These are phyloP conservation scores for Boeremia exigua DNA, from an alignment of 2,329 filamentous ascomycete genomes.

Conservation along the genomic window DNA sequence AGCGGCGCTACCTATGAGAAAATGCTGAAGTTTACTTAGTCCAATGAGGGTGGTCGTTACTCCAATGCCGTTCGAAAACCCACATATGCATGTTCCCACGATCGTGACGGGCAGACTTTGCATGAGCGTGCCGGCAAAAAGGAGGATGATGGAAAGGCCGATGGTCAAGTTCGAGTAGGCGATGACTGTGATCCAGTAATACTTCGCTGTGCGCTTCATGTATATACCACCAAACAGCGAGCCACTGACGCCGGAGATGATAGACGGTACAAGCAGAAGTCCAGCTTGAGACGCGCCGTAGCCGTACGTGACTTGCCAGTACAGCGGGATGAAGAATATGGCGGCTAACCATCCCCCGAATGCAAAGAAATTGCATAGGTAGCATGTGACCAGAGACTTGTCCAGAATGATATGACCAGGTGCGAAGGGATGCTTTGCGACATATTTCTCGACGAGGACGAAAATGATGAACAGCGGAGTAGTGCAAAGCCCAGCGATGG, in stretches of 20 bases:
- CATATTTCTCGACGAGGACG: slow-evolving; percentile 69
- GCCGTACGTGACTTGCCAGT: slow-evolving; percentile 75
- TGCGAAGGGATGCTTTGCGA: slow-evolving; percentile 75
- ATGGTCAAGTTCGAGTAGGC: slow-evolving; percentile 62
- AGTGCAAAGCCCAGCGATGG: slow-evolving; percentile 63
- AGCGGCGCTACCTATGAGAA: neutral
- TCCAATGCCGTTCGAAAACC: slow-evolving; percentile 64
- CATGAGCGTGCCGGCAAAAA: slow-evolving; percentile 62
- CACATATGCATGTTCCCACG: slow-evolving; percentile 61
- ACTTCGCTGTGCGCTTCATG: slow-evolving; percentile 74
- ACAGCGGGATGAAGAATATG: slow-evolving; percentile 77
- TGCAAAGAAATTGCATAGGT: slow-evolving; percentile 74
- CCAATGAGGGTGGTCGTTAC: slow-evolving; percentile 76
- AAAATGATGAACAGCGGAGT: slow-evolving; percentile 71
- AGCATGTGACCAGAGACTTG: slow-evolving; percentile 69
- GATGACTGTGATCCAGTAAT: slow-evolving; percentile 70
- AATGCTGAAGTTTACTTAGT: slow-evolving; percentile 55
- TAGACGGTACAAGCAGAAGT: slow-evolving; percentile 69
- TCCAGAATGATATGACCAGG: slow-evolving; percentile 76
- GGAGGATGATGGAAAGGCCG: slow-evolving; percentile 62
- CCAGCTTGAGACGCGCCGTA: slow-evolving; percentile 69
- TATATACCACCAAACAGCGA: slow-evolving; percentile 69
- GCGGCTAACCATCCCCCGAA: slow-evolving; percentile 65
- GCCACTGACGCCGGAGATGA: slow-evolving; percentile 66
- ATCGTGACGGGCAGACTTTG: slow-evolving; percentile 61